Percentiles rank a stretch among this genome's conserved stretches.
Conservation (phyloP, 495 filamentous ascomycete species). For the Entonaema liquescens region DNA sequence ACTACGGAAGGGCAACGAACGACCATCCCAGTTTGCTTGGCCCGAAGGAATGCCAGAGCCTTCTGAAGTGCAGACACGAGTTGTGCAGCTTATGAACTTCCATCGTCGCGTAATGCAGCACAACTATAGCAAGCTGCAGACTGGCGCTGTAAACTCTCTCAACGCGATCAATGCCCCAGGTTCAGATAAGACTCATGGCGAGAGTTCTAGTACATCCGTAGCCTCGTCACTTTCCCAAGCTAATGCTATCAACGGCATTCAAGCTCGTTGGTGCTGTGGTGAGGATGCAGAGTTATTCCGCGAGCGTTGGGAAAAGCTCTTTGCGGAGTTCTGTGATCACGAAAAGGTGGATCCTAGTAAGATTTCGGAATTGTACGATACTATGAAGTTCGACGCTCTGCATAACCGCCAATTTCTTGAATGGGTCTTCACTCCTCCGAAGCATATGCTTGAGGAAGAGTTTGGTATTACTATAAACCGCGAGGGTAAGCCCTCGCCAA, state of each 20-base stretch:
- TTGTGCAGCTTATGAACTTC: conserved; percentile 96
- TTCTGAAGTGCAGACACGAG: conserved; percentile 85
- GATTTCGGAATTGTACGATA: conserved; percentile 96
- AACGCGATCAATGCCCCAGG: conserved; percentile 59
- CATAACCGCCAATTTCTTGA: conserved; percentile 98
- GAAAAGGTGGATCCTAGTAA: conserved; percentile 99
- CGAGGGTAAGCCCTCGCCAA: conserved; percentile 47
- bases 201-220: conserved; percentile 50
- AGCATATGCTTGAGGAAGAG: conserved; percentile 71
- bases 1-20: conserved; percentile 83
- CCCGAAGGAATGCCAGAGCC: conserved; percentile 95
- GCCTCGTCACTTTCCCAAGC: conserved; percentile 62
- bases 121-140: conserved; percentile 83
- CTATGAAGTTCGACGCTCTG: conserved; percentile 98
- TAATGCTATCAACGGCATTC: conserved; percentile 71
- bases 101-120: conserved; percentile 92
- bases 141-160: conserved; percentile 66
- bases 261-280: conserved; percentile 93
- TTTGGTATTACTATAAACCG: conserved; percentile 54
- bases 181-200: conserved; percentile 50
- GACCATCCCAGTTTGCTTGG: conserved; percentile 96
- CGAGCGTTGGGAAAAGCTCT: conserved; percentile 98
- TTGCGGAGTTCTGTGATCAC: conserved; percentile 92
- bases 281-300: conserved; percentile 95
- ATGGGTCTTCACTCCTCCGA: conserved; percentile 91